phyloP scores from a whole-genome alignment of 306 rosid species.

The Prunus armeniaca region DNA sequence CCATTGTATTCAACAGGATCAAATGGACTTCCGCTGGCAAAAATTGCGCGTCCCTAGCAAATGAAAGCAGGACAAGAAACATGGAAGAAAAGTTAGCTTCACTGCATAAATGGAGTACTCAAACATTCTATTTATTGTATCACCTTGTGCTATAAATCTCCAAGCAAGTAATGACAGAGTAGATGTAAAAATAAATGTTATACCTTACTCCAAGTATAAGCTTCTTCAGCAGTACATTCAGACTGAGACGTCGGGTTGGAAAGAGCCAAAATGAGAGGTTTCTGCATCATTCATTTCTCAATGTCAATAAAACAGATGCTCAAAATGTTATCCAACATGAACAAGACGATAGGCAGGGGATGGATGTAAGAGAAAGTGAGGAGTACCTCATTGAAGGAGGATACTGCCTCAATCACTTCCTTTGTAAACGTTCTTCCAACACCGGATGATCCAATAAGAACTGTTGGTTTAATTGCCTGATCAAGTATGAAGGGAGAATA shows the following conservation, averaged over 20 bases:
- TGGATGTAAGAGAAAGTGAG: constrained; percentile 4
- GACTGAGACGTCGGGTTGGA: constrained; percentile 93
- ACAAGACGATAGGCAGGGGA: not conserved
- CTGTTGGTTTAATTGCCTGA: constrained; percentile 81
- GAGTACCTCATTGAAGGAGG: constrained; percentile 62
- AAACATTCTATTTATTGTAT: not conserved
- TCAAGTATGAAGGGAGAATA: not conserved
- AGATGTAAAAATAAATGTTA: not conserved
- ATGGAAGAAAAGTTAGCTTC: not conserved
- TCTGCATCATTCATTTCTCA: constrained; percentile 43
- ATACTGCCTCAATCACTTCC: constrained; percentile 74
- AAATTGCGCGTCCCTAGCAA: constrained; percentile 77
- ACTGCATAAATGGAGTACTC: not conserved
- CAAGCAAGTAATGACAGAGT: not conserved
- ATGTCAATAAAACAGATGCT: not conserved
- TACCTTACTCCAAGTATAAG: constrained; percentile 84
- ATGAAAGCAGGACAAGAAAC: constrained; percentile 8
- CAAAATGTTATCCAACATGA: not conserved
- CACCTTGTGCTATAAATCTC: not conserved
- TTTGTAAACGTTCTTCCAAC: constrained; percentile 78
- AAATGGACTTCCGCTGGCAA: constrained; percentile 94
- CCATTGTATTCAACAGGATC: constrained; percentile 78
- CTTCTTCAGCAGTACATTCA: constrained; percentile 95
- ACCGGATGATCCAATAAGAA: constrained; percentile 88
- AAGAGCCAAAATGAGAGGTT: constrained; percentile 87